These are phyloP conservation scores for Camellia granthamiana DNA, from an alignment of 148 eudicot species.

Conservation along the genomic window DNA sequence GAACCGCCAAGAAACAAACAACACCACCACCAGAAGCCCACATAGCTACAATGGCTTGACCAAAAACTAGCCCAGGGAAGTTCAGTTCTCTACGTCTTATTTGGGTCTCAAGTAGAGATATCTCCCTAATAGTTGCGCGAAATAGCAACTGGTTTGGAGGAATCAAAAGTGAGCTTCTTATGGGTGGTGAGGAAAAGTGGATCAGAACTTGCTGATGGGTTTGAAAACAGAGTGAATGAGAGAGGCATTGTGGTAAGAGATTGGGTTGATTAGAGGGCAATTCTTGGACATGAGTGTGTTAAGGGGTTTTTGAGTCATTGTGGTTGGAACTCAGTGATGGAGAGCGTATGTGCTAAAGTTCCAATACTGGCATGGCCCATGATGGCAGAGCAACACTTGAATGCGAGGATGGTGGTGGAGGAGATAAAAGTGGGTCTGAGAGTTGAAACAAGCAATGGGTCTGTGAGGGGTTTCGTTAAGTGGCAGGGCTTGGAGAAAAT, in stretches of 20 bases:
- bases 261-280: slow-evolving; percentile 65
- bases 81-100: slow-evolving; percentile 55
- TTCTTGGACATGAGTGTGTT: slow-evolving; percentile 39
- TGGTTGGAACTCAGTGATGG: slow-evolving; percentile 76
- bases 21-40: slow-evolving; percentile 18
- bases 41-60: slow-evolving; percentile 61
- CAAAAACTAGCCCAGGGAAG: slow-evolving; percentile 23
- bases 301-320: slow-evolving; percentile 70
- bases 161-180: slow-evolving; percentile 44
- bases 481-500: slow-evolving; percentile 36
- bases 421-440: slow-evolving; percentile 59
- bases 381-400: slow-evolving; percentile 74
- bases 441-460: slow-evolving; percentile 51
- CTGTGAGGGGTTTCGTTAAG: slow-evolving; percentile 56
- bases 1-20: background rate
- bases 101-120: slow-evolving; percentile 67
- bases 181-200: slow-evolving; percentile 57
- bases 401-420: slow-evolving; percentile 65
- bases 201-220: slow-evolving; percentile 26
- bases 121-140: slow-evolving; percentile 45
- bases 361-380: slow-evolving; percentile 78
- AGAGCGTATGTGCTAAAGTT: slow-evolving; percentile 57
- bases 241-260: slow-evolving; percentile 57
- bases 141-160: slow-evolving; percentile 49
- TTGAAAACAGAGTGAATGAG: slow-evolving; percentile 40